Evolutionary conservation across 345 rosid species (phyloP).

Genomic region (Clausena lansium): DNA sequence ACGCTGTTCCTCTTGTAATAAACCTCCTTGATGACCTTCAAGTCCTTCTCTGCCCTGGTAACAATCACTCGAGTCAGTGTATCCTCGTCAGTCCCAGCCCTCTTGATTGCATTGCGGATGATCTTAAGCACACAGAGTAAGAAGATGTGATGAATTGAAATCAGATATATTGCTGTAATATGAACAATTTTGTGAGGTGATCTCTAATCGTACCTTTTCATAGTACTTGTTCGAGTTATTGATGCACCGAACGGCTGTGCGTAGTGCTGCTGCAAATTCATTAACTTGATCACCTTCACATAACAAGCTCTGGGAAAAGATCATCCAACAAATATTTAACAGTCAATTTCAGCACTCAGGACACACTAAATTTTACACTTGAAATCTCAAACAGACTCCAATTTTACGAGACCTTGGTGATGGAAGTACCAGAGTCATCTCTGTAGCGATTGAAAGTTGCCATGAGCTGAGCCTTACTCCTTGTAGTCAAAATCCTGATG

Average conservation of each 20-base stretch:
- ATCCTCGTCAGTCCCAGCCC: conserved; percentile 47
- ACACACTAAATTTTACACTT: no score
- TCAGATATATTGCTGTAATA: neutral
- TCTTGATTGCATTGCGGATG: conserved; percentile 35
- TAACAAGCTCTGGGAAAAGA: conserved; percentile 20
- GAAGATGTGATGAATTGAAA: neutral
- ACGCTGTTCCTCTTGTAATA: conserved; percentile 60
- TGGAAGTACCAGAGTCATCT: conserved; percentile 46
- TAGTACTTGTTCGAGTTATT: conserved; percentile 44
- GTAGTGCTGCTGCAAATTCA: conserved; percentile 25
- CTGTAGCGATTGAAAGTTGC: conserved; percentile 59
- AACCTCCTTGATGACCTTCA: conserved; percentile 48
- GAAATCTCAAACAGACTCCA: neutral
- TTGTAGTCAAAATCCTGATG: conserved; percentile 53
- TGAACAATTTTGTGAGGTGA: neutral
- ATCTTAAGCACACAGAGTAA: conserved; percentile 20
- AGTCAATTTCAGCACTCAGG: neutral
- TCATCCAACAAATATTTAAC: neutral
- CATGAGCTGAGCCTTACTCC: conserved; percentile 61
- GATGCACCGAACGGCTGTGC: conserved; percentile 45
- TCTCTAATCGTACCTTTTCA: conserved; percentile 45
- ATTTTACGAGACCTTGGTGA: conserved; percentile 38
- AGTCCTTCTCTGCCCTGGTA: conserved; percentile 60
- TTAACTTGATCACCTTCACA: conserved; percentile 18
- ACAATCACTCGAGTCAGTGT: conserved; percentile 47